These are phyloP conservation scores for Didymella arachidicola DNA, from an alignment of 2,329 filamentous ascomycete genomes.

Conservation along the genomic window DNA sequence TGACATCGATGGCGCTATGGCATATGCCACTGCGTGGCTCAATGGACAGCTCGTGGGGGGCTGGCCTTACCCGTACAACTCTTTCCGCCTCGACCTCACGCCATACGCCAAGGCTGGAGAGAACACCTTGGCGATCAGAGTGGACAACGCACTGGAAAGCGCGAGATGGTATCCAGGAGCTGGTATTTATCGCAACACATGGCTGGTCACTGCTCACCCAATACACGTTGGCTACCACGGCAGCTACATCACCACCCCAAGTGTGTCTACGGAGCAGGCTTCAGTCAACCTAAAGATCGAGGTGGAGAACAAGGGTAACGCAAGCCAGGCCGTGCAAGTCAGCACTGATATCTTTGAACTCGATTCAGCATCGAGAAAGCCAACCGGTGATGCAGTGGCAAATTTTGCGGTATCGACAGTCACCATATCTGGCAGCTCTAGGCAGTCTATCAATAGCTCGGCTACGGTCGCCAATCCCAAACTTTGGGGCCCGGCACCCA, in stretches of 20 bases:
- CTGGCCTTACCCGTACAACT: constrained; percentile 62
- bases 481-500: constrained; percentile 60
- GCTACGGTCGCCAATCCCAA: constrained; percentile 50
- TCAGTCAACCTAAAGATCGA: constrained; percentile 56
- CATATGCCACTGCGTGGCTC: constrained; percentile 61
- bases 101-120: constrained; percentile 51
- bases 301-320: constrained; percentile 56
- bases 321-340: constrained; percentile 49
- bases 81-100: constrained; percentile 61
- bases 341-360: constrained; percentile 53
- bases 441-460: constrained; percentile 49
- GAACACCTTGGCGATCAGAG: constrained; percentile 59
- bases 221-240: constrained; percentile 60
- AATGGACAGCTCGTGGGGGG: constrained; percentile 61
- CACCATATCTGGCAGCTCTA: constrained; percentile 45
- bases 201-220: constrained; percentile 59
- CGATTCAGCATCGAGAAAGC: constrained; percentile 43
- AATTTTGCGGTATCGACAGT: constrained; percentile 45
- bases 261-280: constrained; percentile 57
- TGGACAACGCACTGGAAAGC: constrained; percentile 59
- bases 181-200: constrained; percentile 63
- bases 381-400: constrained; percentile 39
- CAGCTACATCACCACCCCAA: constrained; percentile 57
- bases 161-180: constrained; percentile 65
- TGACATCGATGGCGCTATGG: constrained; percentile 62